These are phyloP conservation scores for Xanthoceras sorbifolium DNA, from an alignment of 345 rosid genomes.

Conservation along the genomic window DNA sequence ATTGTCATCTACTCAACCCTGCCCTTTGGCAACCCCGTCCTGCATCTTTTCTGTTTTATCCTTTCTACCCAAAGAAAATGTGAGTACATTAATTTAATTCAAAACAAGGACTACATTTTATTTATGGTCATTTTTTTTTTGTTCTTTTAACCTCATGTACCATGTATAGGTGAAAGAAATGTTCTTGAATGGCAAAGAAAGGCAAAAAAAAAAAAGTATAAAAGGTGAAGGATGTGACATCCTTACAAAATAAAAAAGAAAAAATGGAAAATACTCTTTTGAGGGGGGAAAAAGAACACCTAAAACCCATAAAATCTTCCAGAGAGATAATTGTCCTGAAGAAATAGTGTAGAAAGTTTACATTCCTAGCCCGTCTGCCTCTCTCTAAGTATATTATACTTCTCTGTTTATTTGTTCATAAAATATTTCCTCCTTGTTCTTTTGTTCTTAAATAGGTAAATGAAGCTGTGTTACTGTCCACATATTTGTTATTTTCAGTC, in stretches of 20 bases:
- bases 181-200: not conserved
- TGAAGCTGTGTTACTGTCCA: not conserved
- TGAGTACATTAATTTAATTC: not conserved
- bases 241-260: not conserved
- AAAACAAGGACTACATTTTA: not conserved
- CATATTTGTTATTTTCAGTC: not conserved
- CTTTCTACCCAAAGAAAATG: not conserved
- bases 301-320: not conserved
- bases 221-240: not conserved
- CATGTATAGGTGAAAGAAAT: not conserved
- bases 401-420: not conserved
- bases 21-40: too few species aligned
- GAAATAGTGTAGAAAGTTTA: not conserved
- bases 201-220: not conserved
- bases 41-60: not conserved
- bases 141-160: not conserved
- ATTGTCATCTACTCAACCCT: not conserved
- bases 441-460: not conserved
- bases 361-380: not conserved
- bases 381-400: not conserved
- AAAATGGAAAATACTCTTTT: not conserved
- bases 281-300: not conserved
- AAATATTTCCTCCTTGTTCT: not conserved
- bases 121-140: not conserved
- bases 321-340: not conserved